Evolutionary conservation across 78 protist genomes (phyloP).

Genomic region (Dictyostelium purpureum): DNA sequence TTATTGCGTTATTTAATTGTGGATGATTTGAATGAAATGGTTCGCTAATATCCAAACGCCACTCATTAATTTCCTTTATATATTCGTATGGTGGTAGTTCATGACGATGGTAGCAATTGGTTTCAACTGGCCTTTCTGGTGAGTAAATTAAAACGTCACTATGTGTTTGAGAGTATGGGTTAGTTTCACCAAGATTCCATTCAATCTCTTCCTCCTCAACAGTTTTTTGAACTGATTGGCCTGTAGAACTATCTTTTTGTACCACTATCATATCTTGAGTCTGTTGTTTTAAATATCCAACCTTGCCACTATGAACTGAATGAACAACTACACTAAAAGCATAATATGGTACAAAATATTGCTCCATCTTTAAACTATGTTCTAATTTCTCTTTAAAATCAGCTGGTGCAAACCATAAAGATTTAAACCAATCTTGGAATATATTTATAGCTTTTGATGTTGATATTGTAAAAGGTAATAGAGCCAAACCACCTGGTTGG

Average conservation of each 20-base stretch:
- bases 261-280: neutral
- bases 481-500: slow-evolving; percentile 54
- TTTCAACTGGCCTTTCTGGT: neutral
- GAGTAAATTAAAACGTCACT: slow-evolving; percentile 24
- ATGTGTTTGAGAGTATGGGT: slow-evolving; percentile 33
- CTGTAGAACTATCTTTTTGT: neutral
- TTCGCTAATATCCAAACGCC: slow-evolving; percentile 34
- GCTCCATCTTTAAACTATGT: neutral
- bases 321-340: slow-evolving; percentile 1
- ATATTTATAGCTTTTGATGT: slow-evolving; percentile 8
- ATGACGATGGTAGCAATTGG: neutral
- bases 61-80: slow-evolving; percentile 30
- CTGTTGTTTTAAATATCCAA: slow-evolving; percentile 21
- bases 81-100: slow-evolving; percentile 24
- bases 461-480: slow-evolving; percentile 25
- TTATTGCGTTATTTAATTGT: slow-evolving; percentile 16
- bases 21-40: slow-evolving; percentile 54
- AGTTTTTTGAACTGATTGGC: neutral
- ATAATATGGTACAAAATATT: slow-evolving; percentile 27
- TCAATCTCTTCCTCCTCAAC: slow-evolving; percentile 52
- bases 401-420: slow-evolving; percentile 48
- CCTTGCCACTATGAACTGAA: slow-evolving; percentile 8
- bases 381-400: slow-evolving; percentile 50
- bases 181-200: slow-evolving; percentile 28
- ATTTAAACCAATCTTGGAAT: slow-evolving; percentile 54